Conservation (phyloP, 2,329 filamentous ascomycete genomes). For the Talaromyces sp. region DNA sequence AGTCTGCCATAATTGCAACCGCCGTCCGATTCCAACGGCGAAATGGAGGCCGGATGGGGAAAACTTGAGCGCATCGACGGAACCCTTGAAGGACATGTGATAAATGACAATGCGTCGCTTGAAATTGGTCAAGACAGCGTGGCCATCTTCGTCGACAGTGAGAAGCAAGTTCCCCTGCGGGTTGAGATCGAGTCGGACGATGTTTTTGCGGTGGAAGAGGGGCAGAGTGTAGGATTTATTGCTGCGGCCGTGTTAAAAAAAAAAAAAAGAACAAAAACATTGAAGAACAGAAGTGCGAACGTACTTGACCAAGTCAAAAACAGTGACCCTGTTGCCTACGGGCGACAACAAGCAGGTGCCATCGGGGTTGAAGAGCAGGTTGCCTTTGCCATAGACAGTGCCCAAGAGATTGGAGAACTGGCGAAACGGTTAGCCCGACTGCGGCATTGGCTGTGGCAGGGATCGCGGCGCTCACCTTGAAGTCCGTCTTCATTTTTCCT, state of each 20-base stretch:
- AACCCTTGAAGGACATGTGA: constrained; percentile 89
- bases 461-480: constrained; percentile 63
- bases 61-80: constrained; percentile 79
- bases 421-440: constrained; percentile 9
- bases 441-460: background rate
- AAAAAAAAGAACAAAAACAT: background rate
- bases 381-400: constrained; percentile 97
- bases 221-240: constrained; percentile 53
- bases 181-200: constrained; percentile 79
- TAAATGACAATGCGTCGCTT: constrained; percentile 81
- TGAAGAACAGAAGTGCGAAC: constrained; percentile 8
- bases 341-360: constrained; percentile 93
- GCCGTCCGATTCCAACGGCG: constrained; percentile 78
- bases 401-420: constrained; percentile 98
- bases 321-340: constrained; percentile 90
- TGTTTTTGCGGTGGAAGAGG: constrained; percentile 88
- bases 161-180: constrained; percentile 89
- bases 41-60: constrained; percentile 89
- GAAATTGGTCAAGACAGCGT: constrained; percentile 88
- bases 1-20: constrained; percentile 93
- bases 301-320: constrained; percentile 95
- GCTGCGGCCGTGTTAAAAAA: constrained; percentile 17
- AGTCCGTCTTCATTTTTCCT: constrained; percentile 90
- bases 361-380: constrained; percentile 93
- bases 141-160: constrained; percentile 89